Conservation (phyloP, 2,329 filamentous ascomycete species). For the Dryadomyces quercivorus region DNA sequence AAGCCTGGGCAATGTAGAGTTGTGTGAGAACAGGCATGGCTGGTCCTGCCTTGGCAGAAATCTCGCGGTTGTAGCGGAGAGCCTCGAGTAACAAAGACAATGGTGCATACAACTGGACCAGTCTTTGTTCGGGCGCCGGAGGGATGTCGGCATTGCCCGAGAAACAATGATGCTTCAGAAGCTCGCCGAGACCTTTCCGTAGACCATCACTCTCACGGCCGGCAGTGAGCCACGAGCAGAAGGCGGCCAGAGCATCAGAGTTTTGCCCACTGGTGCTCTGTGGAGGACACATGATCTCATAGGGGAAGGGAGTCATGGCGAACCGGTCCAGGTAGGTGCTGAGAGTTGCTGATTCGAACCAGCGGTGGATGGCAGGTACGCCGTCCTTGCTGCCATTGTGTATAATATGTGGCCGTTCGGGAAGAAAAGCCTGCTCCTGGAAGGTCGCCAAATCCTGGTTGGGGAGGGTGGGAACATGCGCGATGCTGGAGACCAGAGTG, state of each 20-base stretch:
- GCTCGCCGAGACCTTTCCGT: slow-evolving; percentile 6
- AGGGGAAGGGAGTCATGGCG: slow-evolving; percentile 22
- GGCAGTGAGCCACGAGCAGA: slow-evolving; percentile 8
- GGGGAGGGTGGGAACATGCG: neutral
- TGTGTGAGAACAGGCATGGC: slow-evolving; percentile 16
- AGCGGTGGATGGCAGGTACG: slow-evolving; percentile 43
- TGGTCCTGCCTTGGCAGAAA: neutral
- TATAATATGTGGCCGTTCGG: slow-evolving; percentile 39
- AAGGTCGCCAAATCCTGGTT: slow-evolving; percentile 30
- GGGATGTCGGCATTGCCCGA: neutral
- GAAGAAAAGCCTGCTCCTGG: slow-evolving; percentile 36
- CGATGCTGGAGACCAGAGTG: neutral
- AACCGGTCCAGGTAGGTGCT: slow-evolving; percentile 20
- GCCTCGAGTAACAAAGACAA: slow-evolving; percentile 52
- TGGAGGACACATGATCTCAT: slow-evolving; percentile 21
- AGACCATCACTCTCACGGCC: neutral
- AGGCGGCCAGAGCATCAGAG: neutral
- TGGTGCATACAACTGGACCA: slow-evolving; percentile 49
- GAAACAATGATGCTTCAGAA: slow-evolving; percentile 3
- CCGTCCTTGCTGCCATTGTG: slow-evolving; percentile 13
- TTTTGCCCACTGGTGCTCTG: neutral
- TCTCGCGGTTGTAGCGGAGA: slow-evolving; percentile 30
- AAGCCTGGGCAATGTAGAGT: slow-evolving; percentile 82
- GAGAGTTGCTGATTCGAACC: slow-evolving; percentile 33
- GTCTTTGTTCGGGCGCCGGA: slow-evolving; percentile 11